phyloP scores from a whole-genome alignment of 2,329 filamentous ascomycete species.

The Fusarium sp. region DNA sequence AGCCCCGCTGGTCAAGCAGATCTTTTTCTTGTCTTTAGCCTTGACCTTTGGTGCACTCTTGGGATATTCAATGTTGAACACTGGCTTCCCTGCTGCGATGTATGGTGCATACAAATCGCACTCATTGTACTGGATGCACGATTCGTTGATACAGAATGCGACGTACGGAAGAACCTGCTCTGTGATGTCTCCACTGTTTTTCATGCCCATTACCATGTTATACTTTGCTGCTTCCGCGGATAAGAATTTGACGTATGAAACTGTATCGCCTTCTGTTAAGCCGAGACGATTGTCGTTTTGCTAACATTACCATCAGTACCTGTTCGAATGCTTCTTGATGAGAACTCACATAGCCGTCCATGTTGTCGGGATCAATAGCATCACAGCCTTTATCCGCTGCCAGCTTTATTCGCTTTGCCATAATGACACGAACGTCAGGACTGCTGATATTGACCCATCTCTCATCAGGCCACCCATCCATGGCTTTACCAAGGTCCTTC shows the following conservation, averaged over 20 bases:
- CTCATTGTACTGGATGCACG: slow-evolving; percentile 71
- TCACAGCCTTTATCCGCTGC: slow-evolving; percentile 73
- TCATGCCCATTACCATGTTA: slow-evolving; percentile 72
- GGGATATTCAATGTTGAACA: slow-evolving; percentile 66
- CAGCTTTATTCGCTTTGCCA: slow-evolving; percentile 68
- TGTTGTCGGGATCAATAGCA: slow-evolving; percentile 77
- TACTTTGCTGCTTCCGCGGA: slow-evolving; percentile 62
- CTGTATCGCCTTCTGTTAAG: slow-evolving; percentile 66
- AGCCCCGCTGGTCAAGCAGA: slow-evolving; percentile 54
- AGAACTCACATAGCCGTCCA: slow-evolving; percentile 69
- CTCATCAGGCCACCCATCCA: slow-evolving; percentile 75
- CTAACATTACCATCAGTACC: slow-evolving; percentile 9
- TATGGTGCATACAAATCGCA: slow-evolving; percentile 69
- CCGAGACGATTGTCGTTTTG: slow-evolving; percentile 71
- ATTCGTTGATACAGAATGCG: slow-evolving; percentile 76
- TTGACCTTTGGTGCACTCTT: slow-evolving; percentile 57
- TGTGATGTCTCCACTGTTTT: slow-evolving; percentile 74
- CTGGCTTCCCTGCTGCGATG: slow-evolving; percentile 50
- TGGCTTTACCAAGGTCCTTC: slow-evolving; percentile 67
- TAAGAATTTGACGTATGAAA: slow-evolving; percentile 71
- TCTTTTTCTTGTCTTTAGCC: slow-evolving; percentile 50
- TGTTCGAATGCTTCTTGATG: fast-evolving
- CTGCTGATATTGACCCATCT: slow-evolving; percentile 72
- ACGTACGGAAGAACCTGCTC: slow-evolving; percentile 59
- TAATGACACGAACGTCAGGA: slow-evolving; percentile 70